Base-by-base conservation (phyloP, 2,329 filamentous ascomycete species). In the Fusarium xyrophilum region DNA sequence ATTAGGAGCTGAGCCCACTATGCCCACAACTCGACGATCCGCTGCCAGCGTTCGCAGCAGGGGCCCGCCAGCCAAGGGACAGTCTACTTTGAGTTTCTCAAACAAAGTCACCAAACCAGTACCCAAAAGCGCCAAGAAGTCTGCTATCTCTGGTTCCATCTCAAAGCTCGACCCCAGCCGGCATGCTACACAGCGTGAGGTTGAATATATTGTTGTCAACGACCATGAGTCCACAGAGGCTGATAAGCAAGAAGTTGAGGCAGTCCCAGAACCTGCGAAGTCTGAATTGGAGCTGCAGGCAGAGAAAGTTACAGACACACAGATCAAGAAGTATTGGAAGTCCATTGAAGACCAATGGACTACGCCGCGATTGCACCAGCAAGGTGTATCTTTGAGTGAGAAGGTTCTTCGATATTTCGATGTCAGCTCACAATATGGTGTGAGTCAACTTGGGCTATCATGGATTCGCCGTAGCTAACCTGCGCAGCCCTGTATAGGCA, bases 321-420 rank as follows among this genome's bases (percentile, higher is more conserved):
- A 93, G 73, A 89, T 98, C 67, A 86, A 86, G 72, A 84, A 83
- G 74, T 97, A 97, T 77, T 97, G 93, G 93, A 83, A 82, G 69
- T 79, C 79, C 14, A 88, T 95, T 69, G 93, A 97, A 81, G 81
- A 82, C 40, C 84, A 88, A 73, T 85, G 93, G 71, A 85, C 84
- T 62, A 87, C 92, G 21, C 86, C 87, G 42, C 82, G 91, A 72
- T 89, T 97, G 36, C 96, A 98, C 75, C 93, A 97, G 79, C 79
- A 90, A 73, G 89, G 84, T 5, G 76, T 98, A 71, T 85, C 83
- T 14, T 70, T 91, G 46, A 85, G 91, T 58, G 94, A 98, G 84
- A 97, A 95, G 83, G 88, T 98, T 28, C 79, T 98, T 74, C 85
- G 95, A 67, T 92, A 97, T 77, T 99, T 96, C 80, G 96, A 99